A percentile compares a stretch with the other conserved stretches of the same genome.
These are phyloP conservation scores for Stephanocyclus meneghinianus DNA, from an alignment of 352 stramenopile genomes.

Conservation along the genomic window DNA sequence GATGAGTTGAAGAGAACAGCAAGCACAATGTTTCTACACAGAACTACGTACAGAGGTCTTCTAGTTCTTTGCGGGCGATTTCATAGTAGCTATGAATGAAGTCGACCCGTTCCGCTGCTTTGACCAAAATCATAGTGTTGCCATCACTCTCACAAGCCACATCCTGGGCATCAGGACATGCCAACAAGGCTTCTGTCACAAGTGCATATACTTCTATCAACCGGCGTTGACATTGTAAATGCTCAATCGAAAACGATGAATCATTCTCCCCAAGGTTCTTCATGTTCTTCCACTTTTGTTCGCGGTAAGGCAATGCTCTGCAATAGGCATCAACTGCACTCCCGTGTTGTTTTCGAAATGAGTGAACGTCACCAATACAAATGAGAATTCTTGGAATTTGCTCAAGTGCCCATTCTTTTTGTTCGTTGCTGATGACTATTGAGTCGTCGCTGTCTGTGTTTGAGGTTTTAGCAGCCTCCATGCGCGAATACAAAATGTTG, in stretches of 20 bases:
- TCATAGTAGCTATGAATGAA: conserved; percentile 75
- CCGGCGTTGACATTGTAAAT: conserved; percentile 53
- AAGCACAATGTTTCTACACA: background rate
- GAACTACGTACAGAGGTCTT: conserved; percentile 50
- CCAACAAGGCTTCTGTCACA: conserved; percentile 67
- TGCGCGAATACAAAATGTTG: conserved; percentile 60
- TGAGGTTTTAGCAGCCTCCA: conserved; percentile 9
- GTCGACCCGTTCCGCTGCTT: conserved; percentile 58
- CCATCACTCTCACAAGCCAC: conserved; percentile 47
- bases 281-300: conserved; percentile 41
- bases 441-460: conserved; percentile 1
- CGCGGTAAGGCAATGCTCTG: conserved; percentile 57
- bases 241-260: conserved; percentile 34
- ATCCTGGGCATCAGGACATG: conserved; percentile 57
- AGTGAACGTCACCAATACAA: conserved; percentile 68
- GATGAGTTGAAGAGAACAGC: background rate
- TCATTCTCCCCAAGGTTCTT: conserved; percentile 10
- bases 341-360: conserved; percentile 39
- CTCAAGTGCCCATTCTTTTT: conserved; percentile 42
- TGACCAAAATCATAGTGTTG: conserved; percentile 42
- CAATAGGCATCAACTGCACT: conserved; percentile 73
- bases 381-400: conserved; percentile 64
- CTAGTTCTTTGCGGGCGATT: conserved; percentile 59
- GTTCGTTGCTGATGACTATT: background rate
- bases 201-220: conserved; percentile 67